Evolutionary conservation across 768 basidiomycete species (phyloP).

Genomic region (Naganishia kalamii): DNA sequence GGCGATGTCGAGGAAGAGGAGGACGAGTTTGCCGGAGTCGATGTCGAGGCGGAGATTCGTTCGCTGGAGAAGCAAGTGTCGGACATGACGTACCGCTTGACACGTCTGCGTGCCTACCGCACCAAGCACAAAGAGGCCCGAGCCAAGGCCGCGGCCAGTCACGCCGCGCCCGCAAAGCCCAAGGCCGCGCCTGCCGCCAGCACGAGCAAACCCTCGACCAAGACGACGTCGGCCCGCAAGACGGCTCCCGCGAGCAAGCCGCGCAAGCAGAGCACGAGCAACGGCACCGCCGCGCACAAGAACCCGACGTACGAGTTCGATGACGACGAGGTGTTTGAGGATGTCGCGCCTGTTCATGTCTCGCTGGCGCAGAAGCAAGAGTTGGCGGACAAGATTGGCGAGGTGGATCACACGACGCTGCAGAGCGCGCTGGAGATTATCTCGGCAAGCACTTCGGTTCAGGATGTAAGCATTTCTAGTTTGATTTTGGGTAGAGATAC

Average conservation of each 20-base stretch:
- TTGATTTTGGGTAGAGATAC: background rate
- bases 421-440: slow-evolving; percentile 92
- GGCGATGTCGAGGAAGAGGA: slow-evolving; percentile 58
- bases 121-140: slow-evolving; percentile 17
- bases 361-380: slow-evolving; percentile 98
- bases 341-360: slow-evolving; percentile 45
- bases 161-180: slow-evolving; percentile 11
- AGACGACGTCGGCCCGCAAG: background rate
- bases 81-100: background rate
- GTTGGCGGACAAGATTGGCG: slow-evolving; percentile 84
- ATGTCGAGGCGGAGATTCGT: slow-evolving; percentile 57
- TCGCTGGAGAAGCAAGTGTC: background rate
- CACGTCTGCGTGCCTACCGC: slow-evolving; percentile 6
- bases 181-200: slow-evolving; percentile 4
- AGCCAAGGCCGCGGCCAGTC: background rate
- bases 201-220: slow-evolving; percentile 11
- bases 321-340: slow-evolving; percentile 32
- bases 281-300: slow-evolving; percentile 19
- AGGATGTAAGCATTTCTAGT: slow-evolving; percentile 63
- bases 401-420: slow-evolving; percentile 72
- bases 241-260: slow-evolving; percentile 17
- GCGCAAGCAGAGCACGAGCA: slow-evolving; percentile 29
- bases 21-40: slow-evolving; percentile 59
- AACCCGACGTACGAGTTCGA: slow-evolving; percentile 19
- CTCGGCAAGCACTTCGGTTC: slow-evolving; percentile 85